A percentile compares a stretch with the other conserved stretches of the same genome.
Conservation (phyloP, 2,329 filamentous ascomycete species). For the Byssothecium circinans region DNA sequence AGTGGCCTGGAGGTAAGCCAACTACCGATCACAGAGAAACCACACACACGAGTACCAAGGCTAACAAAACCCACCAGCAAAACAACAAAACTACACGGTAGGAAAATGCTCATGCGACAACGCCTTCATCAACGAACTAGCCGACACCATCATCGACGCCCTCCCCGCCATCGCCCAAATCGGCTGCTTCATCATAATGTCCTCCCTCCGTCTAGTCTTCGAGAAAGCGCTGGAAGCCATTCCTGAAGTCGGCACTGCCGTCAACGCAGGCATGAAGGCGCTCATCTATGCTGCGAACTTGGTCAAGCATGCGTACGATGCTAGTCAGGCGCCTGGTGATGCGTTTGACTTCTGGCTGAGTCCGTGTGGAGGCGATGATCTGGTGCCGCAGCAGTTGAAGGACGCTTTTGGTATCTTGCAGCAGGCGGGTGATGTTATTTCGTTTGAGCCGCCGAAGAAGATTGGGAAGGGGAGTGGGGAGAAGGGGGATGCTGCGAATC, state of each 20-base stretch:
- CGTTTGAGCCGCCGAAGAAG: background rate
- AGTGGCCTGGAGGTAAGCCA: background rate
- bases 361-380: background rate
- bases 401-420: background rate
- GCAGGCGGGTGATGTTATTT: background rate
- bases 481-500: slow-evolving; percentile 4
- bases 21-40: no score
- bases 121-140: background rate
- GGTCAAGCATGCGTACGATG: background rate
- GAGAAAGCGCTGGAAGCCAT: background rate
- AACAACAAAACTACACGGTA: background rate
- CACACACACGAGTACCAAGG: no score
- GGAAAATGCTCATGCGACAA: background rate
- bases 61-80: no score
- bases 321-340: background rate
- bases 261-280: background rate
- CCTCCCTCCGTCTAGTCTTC: background rate
- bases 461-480: background rate
- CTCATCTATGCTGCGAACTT: background rate
- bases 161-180: background rate
- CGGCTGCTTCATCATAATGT: background rate
- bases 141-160: background rate
- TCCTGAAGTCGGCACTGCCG: background rate
- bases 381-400: background rate
- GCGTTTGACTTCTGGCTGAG: background rate